phyloP scores from a whole-genome alignment of 345 rosid genomes.

The Adansonia digitata region DNA sequence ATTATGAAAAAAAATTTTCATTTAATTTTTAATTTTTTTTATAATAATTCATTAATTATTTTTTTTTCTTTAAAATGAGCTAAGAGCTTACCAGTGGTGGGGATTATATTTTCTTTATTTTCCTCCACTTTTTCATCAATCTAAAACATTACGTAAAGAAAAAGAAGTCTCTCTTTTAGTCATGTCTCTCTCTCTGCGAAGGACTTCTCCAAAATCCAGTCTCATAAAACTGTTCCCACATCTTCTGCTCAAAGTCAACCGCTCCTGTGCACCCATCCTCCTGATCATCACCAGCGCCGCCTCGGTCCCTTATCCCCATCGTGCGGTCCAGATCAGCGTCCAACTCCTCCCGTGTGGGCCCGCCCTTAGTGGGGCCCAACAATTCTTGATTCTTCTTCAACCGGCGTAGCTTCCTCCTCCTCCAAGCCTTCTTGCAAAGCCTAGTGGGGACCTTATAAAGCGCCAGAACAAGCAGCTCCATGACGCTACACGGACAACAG shows the following conservation, averaged over 20 bases:
- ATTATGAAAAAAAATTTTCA: too few relatives aligned
- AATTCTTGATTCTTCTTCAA: slow-evolving; percentile 29
- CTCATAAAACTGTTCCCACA: slow-evolving; percentile 41
- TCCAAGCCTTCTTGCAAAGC: slow-evolving; percentile 50
- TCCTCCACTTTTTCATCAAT: too few relatives aligned
- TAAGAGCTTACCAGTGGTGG: too few relatives aligned
- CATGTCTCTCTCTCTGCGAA: slow-evolving; percentile 22
- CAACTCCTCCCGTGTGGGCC: slow-evolving; percentile 1
- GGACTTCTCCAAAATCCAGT: slow-evolving; percentile 56
- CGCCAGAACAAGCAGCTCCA: slow-evolving; percentile 53
- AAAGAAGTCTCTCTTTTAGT: too few relatives aligned
- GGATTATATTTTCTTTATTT: too few relatives aligned
- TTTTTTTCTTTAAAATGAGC: too few relatives aligned
- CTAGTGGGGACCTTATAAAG: slow-evolving; percentile 58
- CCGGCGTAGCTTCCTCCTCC: slow-evolving; percentile 27
- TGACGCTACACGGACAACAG: slow-evolving; percentile 56
- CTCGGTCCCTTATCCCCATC: slow-evolving; percentile 10
- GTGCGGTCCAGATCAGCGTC: slow-evolving; percentile 17
- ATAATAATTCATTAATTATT: too few relatives aligned
- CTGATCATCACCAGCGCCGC: neutral
- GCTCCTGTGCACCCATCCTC: slow-evolving; percentile 4
- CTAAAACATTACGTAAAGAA: too few relatives aligned
- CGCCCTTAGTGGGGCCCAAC: slow-evolving; percentile 13
- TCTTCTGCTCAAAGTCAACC: slow-evolving; percentile 34
- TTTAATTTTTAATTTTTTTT: too few relatives aligned